Evolutionary conservation across 768 basidiomycete genomes (phyloP), one percentile per base, ranked within the genome.

Genomic region (Rhodotorula graminis): DNA sequence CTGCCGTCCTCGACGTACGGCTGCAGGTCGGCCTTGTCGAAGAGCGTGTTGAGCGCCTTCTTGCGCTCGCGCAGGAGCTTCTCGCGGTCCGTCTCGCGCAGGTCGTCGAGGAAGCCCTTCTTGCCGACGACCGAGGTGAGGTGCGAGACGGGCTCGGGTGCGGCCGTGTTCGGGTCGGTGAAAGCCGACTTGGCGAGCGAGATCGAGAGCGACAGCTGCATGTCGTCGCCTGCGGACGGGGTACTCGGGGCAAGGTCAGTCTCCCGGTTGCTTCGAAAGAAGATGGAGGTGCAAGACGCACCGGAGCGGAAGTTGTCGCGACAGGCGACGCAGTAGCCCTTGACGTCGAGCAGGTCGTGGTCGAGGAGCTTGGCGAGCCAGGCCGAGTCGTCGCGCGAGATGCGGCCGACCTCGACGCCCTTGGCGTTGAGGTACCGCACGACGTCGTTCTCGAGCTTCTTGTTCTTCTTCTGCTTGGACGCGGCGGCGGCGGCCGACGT

Each of bases 331-430:
- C 59, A 61, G 49, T 60, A 56, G 11, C 70, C 76, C 21, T 49
- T 52, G 27, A 77, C 59, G 7, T 25, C 0, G 19, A 69, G 37
- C 15, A 74, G 6, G 27, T 65, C 65, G 29, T 88, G 82, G 76
- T 93, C 91, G 23, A 92, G 82, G 6, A 93, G 82, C 72, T 85
- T 88, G 29, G 89, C 86, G 25, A 90, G 84, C 91, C 90, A 92
- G 75, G 84, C 83, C 10, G 89, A 86, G 37, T 86, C 83, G 50
- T 89, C 87, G 67, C 87, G 87, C 0, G 89, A 87, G 40, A 93
- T 80, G 37, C 91, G 84, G 18, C 90, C 91, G 75, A 93, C 89
- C 77, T 92, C 91, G 90, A 78, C 37, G 5, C 70, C 70, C 14
- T 56, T 29, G 19, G 53, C 9, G 40, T 67, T 77, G 27, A 71